Base-by-base conservation (phyloP, 169 alveolate species). In the Cryptosporidium meleagridis region DNA sequence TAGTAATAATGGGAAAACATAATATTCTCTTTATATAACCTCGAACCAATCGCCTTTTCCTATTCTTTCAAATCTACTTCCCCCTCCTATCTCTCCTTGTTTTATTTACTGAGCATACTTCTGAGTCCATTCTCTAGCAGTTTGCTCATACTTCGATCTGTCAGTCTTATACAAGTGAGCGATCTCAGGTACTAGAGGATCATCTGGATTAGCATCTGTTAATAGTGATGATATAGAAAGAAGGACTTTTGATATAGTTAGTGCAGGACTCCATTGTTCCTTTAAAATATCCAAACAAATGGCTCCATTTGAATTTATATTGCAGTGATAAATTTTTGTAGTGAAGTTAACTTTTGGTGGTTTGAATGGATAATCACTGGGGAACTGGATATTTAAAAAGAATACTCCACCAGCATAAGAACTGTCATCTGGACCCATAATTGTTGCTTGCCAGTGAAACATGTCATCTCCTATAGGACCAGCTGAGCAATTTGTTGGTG, bases 201-300 rank as follows among this genome's bases (percentile, higher is more conserved):
- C 99, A 86, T 97, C 98, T 37, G 99, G 99, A 91, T 97, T 98
- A 39, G 99, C 99, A 70, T 98, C 99, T 3, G 99, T 97, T 59
- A 99, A 96, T n/a, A 99, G 94, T 5, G 99, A 97, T 12, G 99
- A 97, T 69, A 99, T 97, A 65, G 99, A 97, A 33, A 99, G 94
- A 52, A 99, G 93, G 31, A 98, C 99, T 93, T 98, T 98, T 61
- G 99, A 95, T 29, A 99, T 99, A 80, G 99, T 97, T 65, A 99
- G 95, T 21, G 99, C 99, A 10, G 99, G 99, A 53, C 98, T 96
- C 99, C 99, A 99, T 92, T 98, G 98, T 67, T 98, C 98, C 95
- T 98, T 98, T 80, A 98, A 92, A 69, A 98, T 98, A 92, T 99
- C 99, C 48, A 99, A 94, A 93, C 99, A 99, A 31, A 99, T 99